phyloP scores from a whole-genome alignment of 371 early-diverging fungal genomes.

The Umbelopsis sp. region DNA sequence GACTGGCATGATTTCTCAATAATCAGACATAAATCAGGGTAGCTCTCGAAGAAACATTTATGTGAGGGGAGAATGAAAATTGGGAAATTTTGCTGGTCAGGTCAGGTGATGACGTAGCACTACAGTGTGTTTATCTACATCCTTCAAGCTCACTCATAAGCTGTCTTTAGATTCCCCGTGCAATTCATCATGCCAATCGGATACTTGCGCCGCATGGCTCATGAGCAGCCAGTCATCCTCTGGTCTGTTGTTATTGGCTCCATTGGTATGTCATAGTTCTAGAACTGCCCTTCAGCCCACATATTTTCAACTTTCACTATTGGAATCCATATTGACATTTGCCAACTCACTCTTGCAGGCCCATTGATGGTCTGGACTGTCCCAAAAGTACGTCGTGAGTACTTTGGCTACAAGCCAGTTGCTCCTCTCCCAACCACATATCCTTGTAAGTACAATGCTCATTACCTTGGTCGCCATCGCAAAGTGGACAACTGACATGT shows the following conservation, averaged over 20 bases:
- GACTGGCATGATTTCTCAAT: no score
- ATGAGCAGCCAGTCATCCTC: constrained; percentile 45
- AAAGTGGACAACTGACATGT: background rate
- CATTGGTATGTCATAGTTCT: constrained; percentile 30
- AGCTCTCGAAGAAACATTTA: no score
- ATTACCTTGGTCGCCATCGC: background rate
- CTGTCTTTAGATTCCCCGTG: constrained; percentile 24
- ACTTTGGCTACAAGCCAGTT: constrained; percentile 52
- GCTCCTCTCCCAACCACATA: constrained; percentile 47
- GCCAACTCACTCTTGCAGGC: constrained; percentile 26
- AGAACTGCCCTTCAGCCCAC: no score
- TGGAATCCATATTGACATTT: no score
- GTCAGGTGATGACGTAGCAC: constrained; percentile 13
- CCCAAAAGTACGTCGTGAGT: constrained; percentile 50
- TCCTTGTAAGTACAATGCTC: constrained; percentile 39
- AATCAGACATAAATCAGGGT: no score
- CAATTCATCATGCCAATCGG: constrained; percentile 31
- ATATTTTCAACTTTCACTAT: no score
- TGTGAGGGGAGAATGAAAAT: background rate
- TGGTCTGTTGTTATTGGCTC: constrained; percentile 52
- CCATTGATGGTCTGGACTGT: constrained; percentile 55
- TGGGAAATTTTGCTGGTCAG: background rate
- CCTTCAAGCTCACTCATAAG: background rate
- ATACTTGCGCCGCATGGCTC: constrained; percentile 43
- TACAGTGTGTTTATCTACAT: background rate